These are phyloP conservation scores for Periglandula ipomoeae DNA, from an alignment of 2,329 filamentous ascomycete genomes.

Conservation along the genomic window DNA sequence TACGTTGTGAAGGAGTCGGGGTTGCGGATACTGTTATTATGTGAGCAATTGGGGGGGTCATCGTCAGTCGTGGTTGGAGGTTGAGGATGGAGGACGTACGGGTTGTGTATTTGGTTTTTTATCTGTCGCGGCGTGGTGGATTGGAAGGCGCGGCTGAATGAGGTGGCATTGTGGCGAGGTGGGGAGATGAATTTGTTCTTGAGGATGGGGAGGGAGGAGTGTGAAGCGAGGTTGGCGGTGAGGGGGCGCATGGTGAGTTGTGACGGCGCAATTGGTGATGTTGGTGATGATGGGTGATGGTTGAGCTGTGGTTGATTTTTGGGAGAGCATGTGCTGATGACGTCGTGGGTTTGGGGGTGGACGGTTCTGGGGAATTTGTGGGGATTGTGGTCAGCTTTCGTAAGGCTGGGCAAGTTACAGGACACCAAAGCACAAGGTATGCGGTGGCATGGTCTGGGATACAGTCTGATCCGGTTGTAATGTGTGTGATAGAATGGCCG, in stretches of 20 bases:
- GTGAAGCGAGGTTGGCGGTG: not conserved
- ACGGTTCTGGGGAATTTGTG: not conserved
- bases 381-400: no score
- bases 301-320: no score
- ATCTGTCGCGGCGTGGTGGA: slow-evolving; percentile 8
- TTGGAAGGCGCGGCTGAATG: slow-evolving; percentile 1
- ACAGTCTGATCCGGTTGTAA: no score
- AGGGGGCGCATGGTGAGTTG: not conserved
- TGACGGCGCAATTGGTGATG: no score
- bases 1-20: slow-evolving; percentile 46
- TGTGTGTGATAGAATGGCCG: no score
- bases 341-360: not conserved
- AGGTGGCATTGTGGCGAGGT: not conserved
- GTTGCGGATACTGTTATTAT: slow-evolving; percentile 41
- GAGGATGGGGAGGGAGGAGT: not conserved
- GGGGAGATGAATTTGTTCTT: not conserved
- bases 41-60: no score
- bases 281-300: no score
- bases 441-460: no score
- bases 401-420: no score
- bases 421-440: no score
- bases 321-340: not conserved
- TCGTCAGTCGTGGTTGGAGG: no score
- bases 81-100: slow-evolving; percentile 8
- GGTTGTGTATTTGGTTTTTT: slow-evolving; percentile 15